These are phyloP conservation scores for Aspergillus incahuasiensis DNA, from an alignment of 495 filamentous ascomycete genomes.

Conservation along the genomic window DNA sequence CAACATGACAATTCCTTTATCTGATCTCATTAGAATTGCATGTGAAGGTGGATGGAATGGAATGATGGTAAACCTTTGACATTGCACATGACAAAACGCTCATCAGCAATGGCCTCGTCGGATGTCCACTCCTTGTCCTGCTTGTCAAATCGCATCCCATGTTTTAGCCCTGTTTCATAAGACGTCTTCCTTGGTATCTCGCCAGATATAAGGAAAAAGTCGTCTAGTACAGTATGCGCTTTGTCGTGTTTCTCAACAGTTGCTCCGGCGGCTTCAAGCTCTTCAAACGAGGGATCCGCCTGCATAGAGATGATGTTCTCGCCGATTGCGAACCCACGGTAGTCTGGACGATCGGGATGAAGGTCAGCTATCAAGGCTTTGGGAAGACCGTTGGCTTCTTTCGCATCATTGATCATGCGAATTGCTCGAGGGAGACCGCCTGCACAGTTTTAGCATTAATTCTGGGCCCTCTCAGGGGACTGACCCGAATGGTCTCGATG, in stretches of 20 bases:
- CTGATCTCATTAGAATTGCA: constrained; percentile 18
- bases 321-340: constrained; percentile 45
- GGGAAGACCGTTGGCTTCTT: constrained; percentile 26
- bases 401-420: constrained; percentile 45
- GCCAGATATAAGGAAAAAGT: constrained; percentile 54
- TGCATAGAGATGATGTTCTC: constrained; percentile 47
- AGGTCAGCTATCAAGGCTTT: constrained; percentile 44
- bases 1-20: constrained; percentile 56
- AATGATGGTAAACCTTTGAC: constrained; percentile 43
- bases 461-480: neutral
- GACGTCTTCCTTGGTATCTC: constrained; percentile 50
- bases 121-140: constrained; percentile 47
- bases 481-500: constrained; percentile 57
- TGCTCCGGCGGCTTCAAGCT: constrained; percentile 46
- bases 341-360: constrained; percentile 53
- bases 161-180: constrained; percentile 50
- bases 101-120: constrained; percentile 53
- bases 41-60: neutral
- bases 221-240: constrained; percentile 49
- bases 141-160: constrained; percentile 44
- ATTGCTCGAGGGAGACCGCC: constrained; percentile 47
- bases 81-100: constrained; percentile 55
- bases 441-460: constrained; percentile 14
- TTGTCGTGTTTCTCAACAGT: constrained; percentile 39
- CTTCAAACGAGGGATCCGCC: constrained; percentile 53